Evolutionary conservation across 169 alveolate genomes (phyloP), one percentile per base, ranked within the genome.

Genomic region (Eimeria praecox): DNA sequence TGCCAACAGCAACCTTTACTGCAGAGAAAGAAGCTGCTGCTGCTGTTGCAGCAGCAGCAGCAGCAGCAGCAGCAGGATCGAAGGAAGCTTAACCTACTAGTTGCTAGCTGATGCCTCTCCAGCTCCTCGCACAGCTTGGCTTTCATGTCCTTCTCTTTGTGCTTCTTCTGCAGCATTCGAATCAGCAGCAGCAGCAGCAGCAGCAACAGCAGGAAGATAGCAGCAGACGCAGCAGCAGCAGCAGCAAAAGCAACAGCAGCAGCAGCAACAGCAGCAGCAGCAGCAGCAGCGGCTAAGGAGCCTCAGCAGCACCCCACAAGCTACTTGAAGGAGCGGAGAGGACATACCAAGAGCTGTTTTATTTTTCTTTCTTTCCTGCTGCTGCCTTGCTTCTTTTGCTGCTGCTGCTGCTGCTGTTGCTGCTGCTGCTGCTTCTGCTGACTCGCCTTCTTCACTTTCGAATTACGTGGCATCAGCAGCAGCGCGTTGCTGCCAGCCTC

Each of bases 111-210:
- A 52, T 66, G 40, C n/a, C 66, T 62, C 86, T 88, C 83, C 54
- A 88, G 52, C 71, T 88, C 85, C 46, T 88, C 56, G 64, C 64
- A 40, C 33, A 66, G 54, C 71, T 40, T 71, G 10, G 85, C 83
- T 38, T 24, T 66, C 2, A n/a, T 54, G n/a, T 42, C 94, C 49
- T 33, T 88, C 49, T 83, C 80, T 49, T 10, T 64, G 73, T 92
- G 93, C 66, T 92, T 66, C 87, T 73, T 42, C 96, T 80, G 87
- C 71, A 38, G 66, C 92, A 82, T 73, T 80, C 88, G 12, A 73
- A 83, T n/a, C 73, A 54, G 16, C 35, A 33, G 54, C 38, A 46
- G 62, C 20, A 6, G 40, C 38, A 40, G 12, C 56, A 77, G 42
- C n/a, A 38, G 24, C 33, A 40, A 18, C 87, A 42, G 40, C 8